Conservation (phyloP, 345 rosid genomes). For the Diplotaxis tenuifolia region DNA sequence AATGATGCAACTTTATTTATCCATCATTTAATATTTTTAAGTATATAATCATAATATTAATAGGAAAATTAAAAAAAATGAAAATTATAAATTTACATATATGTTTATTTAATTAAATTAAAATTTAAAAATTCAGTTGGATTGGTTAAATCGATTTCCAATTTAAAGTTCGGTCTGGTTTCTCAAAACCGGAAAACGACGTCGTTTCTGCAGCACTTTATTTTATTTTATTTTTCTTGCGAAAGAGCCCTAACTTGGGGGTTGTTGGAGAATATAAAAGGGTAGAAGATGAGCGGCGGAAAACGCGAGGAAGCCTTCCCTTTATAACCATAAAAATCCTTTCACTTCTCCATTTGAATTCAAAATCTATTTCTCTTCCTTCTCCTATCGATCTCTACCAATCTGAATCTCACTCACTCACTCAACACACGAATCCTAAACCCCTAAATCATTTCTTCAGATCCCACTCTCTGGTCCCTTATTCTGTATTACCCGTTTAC, state of each 20-base stretch:
- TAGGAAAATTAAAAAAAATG: too few relatives aligned
- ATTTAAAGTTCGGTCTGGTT: not conserved
- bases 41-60: too few relatives aligned
- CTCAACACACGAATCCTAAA: conserved; percentile 4
- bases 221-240: not conserved
- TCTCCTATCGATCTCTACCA: conserved; percentile 20
- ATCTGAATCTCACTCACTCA: conserved; percentile 24
- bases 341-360: conserved; percentile 26
- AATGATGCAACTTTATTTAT: not conserved
- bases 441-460: conserved; percentile 5
- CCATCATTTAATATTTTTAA: not conserved
- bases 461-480: conserved; percentile 19
- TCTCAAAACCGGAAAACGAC: not conserved
- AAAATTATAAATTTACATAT: too few relatives aligned
- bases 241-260: not conserved
- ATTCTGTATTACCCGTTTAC: too few relatives aligned
- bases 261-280: conserved; percentile 25
- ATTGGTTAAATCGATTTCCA: not conserved
- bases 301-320: conserved; percentile 32
- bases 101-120: too few relatives aligned
- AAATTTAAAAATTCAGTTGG: too few relatives aligned
- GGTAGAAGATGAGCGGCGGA: conserved; percentile 34
- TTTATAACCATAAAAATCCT: conserved; percentile 32
- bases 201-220: not conserved
- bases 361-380: conserved; percentile 22